Base-by-base conservation (phyloP, 2,329 filamentous ascomycete genomes). In the Dactylellina haptotyla region DNA sequence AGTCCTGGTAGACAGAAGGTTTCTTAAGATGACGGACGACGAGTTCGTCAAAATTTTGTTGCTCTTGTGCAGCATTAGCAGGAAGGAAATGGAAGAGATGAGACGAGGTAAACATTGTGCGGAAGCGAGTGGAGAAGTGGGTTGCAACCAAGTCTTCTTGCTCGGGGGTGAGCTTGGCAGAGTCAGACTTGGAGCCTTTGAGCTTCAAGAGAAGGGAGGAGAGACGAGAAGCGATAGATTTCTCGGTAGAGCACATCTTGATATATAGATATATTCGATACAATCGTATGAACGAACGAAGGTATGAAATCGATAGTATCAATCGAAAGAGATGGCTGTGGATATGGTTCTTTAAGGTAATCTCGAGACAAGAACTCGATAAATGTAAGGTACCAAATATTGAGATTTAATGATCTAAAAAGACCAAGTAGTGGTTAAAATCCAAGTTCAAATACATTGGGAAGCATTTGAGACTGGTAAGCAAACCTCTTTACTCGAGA, bases 161-260 rank as follows among this genome's bases (percentile, higher is more conserved):
- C 28, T 72, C 67, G 16, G 46, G 34, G 4, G 53, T 39, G 46
- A 72, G 51, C 26, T 65, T 39, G 5, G n/a, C 18, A 28, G 26
- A 25, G 12, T 54, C 43, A 6, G 25, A 41, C 5, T 48, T 50
- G 39, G 43, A 16, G 25, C 48, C 18, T n/a, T 53, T 61, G 32
- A 72, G 67, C 54, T 65, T 72, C 28, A 50, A 32, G 50, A 63
- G 43, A 45, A 65, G 53, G 20, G 26, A 5, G 53, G 37, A 16
- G 48, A 73, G 59, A 53, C 45, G 56, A 10, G 32, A 48, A 30
- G 39, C 32, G 46, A 73, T 30, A 6, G 34, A 53, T 48, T 41
- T 37, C 43, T 64, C 37, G 32, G 59, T 46, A 34, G 43, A 64
- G 45, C 46, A 59, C 58, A 72, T 63, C 50, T 71, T 64, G 26